Base-by-base conservation (phyloP, 805 yeast genomes). In the Metschnikowia sp. region DNA sequence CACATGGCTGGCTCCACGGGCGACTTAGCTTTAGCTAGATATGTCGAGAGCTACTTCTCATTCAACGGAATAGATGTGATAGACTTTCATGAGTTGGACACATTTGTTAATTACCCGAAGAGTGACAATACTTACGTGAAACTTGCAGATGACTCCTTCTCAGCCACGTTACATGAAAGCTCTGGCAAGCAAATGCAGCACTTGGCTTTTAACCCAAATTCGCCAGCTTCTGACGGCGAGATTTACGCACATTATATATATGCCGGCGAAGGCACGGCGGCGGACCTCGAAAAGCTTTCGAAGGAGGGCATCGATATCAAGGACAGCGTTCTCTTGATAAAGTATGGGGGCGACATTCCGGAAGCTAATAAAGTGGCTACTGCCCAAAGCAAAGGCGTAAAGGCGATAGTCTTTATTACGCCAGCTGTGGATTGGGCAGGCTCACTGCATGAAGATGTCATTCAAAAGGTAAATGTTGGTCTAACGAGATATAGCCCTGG, bases 1-100 rank as follows among this genome's bases (percentile, higher is more conserved):
- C 97, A 90, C 62, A 66, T 85, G 53, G 82, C 97, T 0, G 98
- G 98, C 3, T 84, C 97, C 2, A 78, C 81, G 12, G 98, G 96
- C 15, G 97, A 89, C 63, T 65, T 81, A 49, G 77, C 92, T 0
- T 66, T 90, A 33, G 83, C 89, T 2, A 73, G 77, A 48, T 89
- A 84, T 60, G 71, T 91, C 12, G 74, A 79, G 50, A 77, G 77
- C 22, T 78, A 79, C 41, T 80, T 86, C 65, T 61, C 65, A 19
- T 76, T 80, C 44, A 79, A 82, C 52, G 86, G 87, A 2, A 51
- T 90, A 18, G 66, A 69, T 29, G 49, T 65, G 2, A 75, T 80
- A 5, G 82, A 80, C 37, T 76, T 79, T 40, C 68, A 72, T 33
- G 78, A 75, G 44, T 64, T 81, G 45, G 72, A 72, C 40, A 76